A percentile compares a stretch with the other conserved stretches of the same genome.
phyloP scores from a whole-genome alignment of 2,329 filamentous ascomycete genomes.

The Aureobasidium sp. region DNA sequence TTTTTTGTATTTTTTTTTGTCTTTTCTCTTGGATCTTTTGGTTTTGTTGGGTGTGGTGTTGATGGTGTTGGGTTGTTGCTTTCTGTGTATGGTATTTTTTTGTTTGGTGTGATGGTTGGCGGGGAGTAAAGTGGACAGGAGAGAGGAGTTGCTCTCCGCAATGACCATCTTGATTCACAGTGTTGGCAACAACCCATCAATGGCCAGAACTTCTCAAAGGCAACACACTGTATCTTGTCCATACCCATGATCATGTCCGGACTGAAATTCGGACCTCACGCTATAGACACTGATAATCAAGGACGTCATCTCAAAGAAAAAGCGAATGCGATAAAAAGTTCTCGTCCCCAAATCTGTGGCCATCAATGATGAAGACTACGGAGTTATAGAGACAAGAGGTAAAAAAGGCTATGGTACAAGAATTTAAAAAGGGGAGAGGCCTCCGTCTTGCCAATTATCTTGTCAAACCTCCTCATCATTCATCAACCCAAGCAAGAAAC shows the following conservation, averaged over 20 bases:
- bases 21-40: not conserved
- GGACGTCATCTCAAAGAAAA: not conserved
- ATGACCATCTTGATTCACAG: not conserved
- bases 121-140: not conserved
- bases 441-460: constrained; percentile 5
- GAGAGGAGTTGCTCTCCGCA: not conserved
- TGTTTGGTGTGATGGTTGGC: not conserved
- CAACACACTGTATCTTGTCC: not conserved
- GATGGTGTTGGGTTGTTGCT: not conserved
- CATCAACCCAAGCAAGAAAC: not conserved
- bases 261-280: too few relatives aligned
- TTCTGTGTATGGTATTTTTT: not conserved
- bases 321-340: not conserved
- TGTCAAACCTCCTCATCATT: not conserved
- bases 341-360: not conserved
- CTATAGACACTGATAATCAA: not conserved
- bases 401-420: constrained; percentile 10
- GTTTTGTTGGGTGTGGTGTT: not conserved
- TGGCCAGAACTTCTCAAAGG: not conserved
- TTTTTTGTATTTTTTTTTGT: not conserved
- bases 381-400: not conserved
- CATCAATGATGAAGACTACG: not conserved
- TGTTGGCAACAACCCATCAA: not conserved
- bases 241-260: not conserved
- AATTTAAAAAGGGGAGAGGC: not conserved